phyloP scores from a whole-genome alignment of 1,139 yeast genomes.

The Blastobotrys elegans region DNA sequence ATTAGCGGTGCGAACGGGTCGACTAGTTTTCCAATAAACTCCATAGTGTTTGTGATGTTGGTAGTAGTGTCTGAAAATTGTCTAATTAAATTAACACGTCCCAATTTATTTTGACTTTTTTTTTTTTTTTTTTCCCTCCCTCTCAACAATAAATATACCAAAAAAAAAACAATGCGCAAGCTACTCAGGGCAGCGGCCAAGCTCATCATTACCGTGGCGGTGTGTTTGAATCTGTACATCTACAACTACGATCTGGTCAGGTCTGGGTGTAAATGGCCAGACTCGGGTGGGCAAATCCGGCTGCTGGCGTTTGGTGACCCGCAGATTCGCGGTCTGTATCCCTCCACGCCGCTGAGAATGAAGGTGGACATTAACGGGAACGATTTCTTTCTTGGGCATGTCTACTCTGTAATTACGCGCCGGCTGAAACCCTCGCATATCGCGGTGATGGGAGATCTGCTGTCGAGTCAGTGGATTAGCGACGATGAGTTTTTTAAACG shows the following conservation, averaged over 20 bases:
- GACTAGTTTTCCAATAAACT: conserved; percentile 21
- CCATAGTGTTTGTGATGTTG: conserved; percentile 16
- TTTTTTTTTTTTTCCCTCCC: neutral
- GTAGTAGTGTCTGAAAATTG: no score
- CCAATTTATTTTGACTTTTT: neutral
- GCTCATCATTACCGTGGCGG: conserved; percentile 3
- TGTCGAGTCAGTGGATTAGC: conserved; percentile 93
- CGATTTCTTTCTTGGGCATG: conserved; percentile 82
- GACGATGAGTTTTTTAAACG: conserved; percentile 82
- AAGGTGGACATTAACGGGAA: conserved; percentile 81
- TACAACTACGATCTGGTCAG: conserved; percentile 22
- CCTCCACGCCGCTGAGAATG: conserved; percentile 62
- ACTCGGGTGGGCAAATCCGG: conserved; percentile 22
- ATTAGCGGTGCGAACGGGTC: conserved; percentile 23
- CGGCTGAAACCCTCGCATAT: conserved; percentile 72
- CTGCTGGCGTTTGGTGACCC: conserved; percentile 87
- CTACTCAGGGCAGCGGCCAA: conserved; percentile 4
- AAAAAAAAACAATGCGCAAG: neutral
- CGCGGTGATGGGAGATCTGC: conserved; percentile 86
- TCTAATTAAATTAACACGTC: no score
- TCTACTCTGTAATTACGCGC: conserved; percentile 57
- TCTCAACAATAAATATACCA: neutral
- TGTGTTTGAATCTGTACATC: conserved; percentile 19
- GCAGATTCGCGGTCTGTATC: conserved; percentile 84
- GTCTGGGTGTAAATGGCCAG: conserved; percentile 29